Evolutionary conservation across 805 yeast genomes (phyloP).

Genomic region (Metschnikowia vanudenii): DNA sequence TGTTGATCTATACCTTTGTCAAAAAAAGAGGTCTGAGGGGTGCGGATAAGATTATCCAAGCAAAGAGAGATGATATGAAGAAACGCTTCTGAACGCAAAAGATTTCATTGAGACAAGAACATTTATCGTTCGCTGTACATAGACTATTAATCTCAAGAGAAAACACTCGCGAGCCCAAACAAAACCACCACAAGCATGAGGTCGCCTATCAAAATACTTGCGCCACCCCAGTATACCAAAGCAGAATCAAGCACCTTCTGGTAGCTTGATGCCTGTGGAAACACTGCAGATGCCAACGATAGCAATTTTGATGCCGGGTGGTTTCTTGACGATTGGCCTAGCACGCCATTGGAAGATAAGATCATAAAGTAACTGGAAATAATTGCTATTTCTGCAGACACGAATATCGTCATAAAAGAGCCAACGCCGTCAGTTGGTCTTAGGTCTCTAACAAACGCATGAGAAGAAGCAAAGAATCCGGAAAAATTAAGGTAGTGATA

Average conservation of each 20-base stretch:
- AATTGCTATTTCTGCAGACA: constrained; percentile 33
- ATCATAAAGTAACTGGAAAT: constrained; percentile 35
- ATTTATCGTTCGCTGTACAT: constrained; percentile 7
- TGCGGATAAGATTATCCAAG: constrained; percentile 42
- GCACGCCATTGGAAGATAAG: constrained; percentile 24
- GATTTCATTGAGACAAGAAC: background rate
- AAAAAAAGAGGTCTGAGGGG: constrained; percentile 31
- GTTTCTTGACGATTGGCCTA: constrained; percentile 26
- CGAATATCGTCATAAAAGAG: constrained; percentile 28
- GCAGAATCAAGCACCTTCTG: constrained; percentile 29
- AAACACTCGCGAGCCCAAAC: constrained; percentile 36
- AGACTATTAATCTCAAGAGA: constrained; percentile 5
- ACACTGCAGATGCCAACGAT: constrained; percentile 33
- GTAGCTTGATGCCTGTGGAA: constrained; percentile 32
- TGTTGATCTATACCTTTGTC: constrained; percentile 45
- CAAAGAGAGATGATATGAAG: constrained; percentile 39
- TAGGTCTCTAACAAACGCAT: constrained; percentile 25
- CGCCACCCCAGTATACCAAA: constrained; percentile 38
- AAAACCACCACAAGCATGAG: constrained; percentile 35
- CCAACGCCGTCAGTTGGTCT: constrained; percentile 13
- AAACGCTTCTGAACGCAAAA: constrained; percentile 11
- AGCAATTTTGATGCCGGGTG: constrained; percentile 28
- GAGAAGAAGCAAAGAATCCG: constrained; percentile 28
- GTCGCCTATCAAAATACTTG: constrained; percentile 38
- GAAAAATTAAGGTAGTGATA: constrained; percentile 31